Evolutionary conservation across 2,329 filamentous ascomycete genomes (phyloP), one percentile per base, ranked within the genome.

Genomic region (Trichoderma lentiforme): DNA sequence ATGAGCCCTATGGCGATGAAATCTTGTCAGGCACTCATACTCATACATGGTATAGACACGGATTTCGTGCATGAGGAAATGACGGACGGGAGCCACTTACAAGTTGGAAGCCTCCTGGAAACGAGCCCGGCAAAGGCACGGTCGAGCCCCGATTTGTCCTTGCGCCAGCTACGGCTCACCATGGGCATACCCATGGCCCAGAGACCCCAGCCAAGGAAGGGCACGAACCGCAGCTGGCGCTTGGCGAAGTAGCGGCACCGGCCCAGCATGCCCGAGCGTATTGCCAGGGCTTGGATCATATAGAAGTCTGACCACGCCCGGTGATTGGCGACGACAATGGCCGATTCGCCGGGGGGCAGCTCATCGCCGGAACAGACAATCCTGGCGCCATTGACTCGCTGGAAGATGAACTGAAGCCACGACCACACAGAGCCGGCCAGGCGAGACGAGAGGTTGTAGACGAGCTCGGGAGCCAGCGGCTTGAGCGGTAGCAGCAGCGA

Each of bases 161-260:
- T 82, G 75, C 85, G 83, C 88, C 89, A 91, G 69, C 87, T 86
- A 67, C 89, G 82, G 76, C 84, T 89, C 26, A 90, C 87, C 80
- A 91, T 83, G 7, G 88, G 89, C 87, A 91, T 90, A 3, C 88
- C 87, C 84, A 90, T 89, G 4, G 86, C 88, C 88, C 88, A 90
- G 39, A 91, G 81, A 2, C 88, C 89, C 89, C 88, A 90, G 21
- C 89, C 88, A 8, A 90, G 82, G 73, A 91, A 87, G 5, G 88
- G 89, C 14, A 91, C 86, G 80, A 84, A 83, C 73, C 84, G 84
- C 72, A 91, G 82, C 78, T 89, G 84, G 72, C 85, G 84, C 80
- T 90, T 91, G 71, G 88, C 86, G 77, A 91, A 90, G 83, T 88
- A 91, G 32, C 88, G 85, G 76, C 87, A 90, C 65, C 87, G 83